Base-by-base conservation (phyloP, 371 early-diverging fungal genomes). In the Entomophthora muscae region DNA sequence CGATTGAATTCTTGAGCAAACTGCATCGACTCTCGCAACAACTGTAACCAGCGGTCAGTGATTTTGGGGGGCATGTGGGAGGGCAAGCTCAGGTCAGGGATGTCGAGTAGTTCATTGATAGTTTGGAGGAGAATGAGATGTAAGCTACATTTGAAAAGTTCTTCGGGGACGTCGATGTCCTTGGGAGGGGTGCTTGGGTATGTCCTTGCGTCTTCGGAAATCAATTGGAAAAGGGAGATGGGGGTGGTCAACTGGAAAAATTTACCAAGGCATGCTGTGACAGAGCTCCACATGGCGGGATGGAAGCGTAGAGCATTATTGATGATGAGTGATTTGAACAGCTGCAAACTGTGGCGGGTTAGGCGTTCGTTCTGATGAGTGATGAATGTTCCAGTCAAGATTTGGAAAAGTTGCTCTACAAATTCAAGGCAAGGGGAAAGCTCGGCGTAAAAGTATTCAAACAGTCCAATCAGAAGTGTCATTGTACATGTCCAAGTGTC, bases 281-380 rank as follows among this genome's bases (percentile, higher is more conserved):
- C 73, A 53, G 77, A 67, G 32, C 75, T 76, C 90, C 91, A 90
- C 3, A 79, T 74, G 32, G 69, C 74, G 10, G 75, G 76, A 63
- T 81, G 78, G 67, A 90, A 80, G 70, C 76, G 77, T 27, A 68
- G 21, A 13, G 75, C 76, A 65, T 90, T 90, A 62, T 72, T 73
- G 54, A 83, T 82, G 31, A 93, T 76, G 63, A 93, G 72, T 61
- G 88, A 84, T 66, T 85, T 87, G 61, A 91, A 68, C 63, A 91
- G 89, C 13, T 83, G 81, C 17, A 87, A 84, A 12, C 90, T 90
- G 63, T 91, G 89, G 57, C 86, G 73, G 32, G 87, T 87, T 68
- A 91, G 68, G 3, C 87, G 83, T 69, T 91, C 91, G 63, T 87
- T 86, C 69, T 83, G 84, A 69, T 89, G 89, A 57, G 80, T 80